Base-by-base conservation (phyloP, 306 rosid genomes). In the Astragalus membranaceus region DNA sequence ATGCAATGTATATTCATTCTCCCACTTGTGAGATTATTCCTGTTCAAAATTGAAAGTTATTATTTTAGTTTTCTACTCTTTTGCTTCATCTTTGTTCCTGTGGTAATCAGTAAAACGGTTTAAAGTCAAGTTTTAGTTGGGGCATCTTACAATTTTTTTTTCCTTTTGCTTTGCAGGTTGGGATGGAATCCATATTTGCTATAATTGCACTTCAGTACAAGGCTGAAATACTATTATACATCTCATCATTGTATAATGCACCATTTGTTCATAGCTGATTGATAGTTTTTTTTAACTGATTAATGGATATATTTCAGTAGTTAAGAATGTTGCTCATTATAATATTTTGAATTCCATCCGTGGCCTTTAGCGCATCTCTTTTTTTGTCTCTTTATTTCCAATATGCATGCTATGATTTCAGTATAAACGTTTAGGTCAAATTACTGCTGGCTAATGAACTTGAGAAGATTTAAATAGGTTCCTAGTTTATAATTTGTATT, bases 131-230 rank as follows among this genome's bases (percentile, higher is more conserved):
- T 9, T 17, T 48, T 4, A 44, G 56, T 10, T 44, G 57, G 10
- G 57, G 10, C 17, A 32, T 8, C 12, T 52, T 65, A 23, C 49
- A 6, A 13, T 13, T 32, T 29, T 9, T 46, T 4, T 14, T 5
- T 35, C n/a, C 59, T 46, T 48, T 4, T 55, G 50, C 7, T 42
- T 75, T 10, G 33, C 81, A 78, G 86, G 81, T 73, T 73, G 84
- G 79, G 79, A 33, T 70, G 70, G 70, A 76, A 57, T 57, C 67
- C 66, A 39, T 20, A 55, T 69, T 73, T 35, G 79, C 75, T 46
- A 72, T 66, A 56, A 60, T 72, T 72, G 68, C 61, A 77, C 64
- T 82, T 67, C 63, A 23, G 54, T 58, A 67, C 33, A 48, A 75
- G 44, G 65, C 74, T 23, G 43, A 67, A 46, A 36, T 48, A 32